These are phyloP conservation scores for Trichophyton rubrum DNA, from an alignment of 2,329 filamentous ascomycete genomes.

Conservation along the genomic window DNA sequence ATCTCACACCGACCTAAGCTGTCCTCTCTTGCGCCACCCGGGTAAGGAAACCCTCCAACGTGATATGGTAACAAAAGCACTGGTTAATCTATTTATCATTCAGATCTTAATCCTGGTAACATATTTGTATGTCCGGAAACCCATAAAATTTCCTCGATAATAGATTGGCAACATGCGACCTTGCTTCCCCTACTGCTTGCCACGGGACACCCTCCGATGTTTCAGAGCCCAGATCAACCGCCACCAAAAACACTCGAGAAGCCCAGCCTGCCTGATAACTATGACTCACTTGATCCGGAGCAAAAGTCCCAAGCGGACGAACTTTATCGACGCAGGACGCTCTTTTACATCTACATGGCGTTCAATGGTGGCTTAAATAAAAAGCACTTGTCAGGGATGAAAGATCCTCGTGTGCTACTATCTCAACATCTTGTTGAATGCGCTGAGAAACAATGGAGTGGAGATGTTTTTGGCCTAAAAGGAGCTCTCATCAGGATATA, in stretches of 20 bases:
- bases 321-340: constrained; percentile 9
- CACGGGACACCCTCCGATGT: constrained; percentile 9
- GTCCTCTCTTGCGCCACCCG: constrained; percentile 13
- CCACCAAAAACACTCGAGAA: constrained; percentile 3
- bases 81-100: not conserved
- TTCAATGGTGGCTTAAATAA: constrained; percentile 10
- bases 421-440: constrained; percentile 9
- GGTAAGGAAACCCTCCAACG: constrained; percentile 2
- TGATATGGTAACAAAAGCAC: not conserved
- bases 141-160: constrained; percentile 8
- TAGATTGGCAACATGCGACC: constrained; percentile 13
- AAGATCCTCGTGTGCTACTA: constrained; percentile 6
- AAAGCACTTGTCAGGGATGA: constrained; percentile 6
- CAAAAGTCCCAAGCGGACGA: constrained; percentile 11
- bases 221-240: constrained; percentile 8
- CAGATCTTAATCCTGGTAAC: constrained; percentile 12
- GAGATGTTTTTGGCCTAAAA: constrained; percentile 7
- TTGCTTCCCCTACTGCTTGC: constrained; percentile 10
- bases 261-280: constrained; percentile 7
- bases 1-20: not conserved
- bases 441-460: constrained; percentile 9
- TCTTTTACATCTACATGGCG: constrained; percentile 9
- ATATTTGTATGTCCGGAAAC: constrained; percentile 10
- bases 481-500: constrained; percentile 9
- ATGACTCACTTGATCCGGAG: constrained; percentile 4